These are phyloP conservation scores for Micractinium sp. DNA, from an alignment of 139 green algal species.

Conservation along the genomic window DNA sequence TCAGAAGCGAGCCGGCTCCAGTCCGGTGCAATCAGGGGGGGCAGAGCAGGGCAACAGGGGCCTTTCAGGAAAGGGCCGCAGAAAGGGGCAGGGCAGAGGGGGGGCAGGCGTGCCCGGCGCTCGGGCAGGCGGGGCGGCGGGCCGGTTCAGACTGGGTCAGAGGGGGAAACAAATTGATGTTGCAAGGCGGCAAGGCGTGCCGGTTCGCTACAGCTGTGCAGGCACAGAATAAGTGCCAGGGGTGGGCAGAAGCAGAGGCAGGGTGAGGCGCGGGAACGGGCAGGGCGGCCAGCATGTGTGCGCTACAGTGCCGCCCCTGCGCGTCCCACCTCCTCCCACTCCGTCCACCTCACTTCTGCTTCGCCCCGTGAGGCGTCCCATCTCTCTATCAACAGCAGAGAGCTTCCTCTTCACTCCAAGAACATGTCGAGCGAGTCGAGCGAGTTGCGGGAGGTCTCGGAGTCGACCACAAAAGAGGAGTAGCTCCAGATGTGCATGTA, in stretches of 20 bases:
- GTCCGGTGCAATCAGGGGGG: background rate
- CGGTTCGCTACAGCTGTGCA: background rate
- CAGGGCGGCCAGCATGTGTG: background rate
- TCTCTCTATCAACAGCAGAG: background rate
- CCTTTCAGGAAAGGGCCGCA: background rate
- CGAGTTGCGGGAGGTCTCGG: background rate
- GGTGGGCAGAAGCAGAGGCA: too few species aligned
- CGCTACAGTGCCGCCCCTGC: background rate
- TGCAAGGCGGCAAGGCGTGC: background rate
- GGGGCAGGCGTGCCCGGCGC: too few species aligned
- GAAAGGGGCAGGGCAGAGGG: background rate
- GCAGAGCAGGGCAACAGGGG: background rate
- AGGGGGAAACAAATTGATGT: too few species aligned
- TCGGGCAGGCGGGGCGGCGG: too few species aligned
- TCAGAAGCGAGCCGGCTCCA: background rate
- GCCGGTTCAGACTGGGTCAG: background rate
- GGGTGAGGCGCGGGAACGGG: background rate
- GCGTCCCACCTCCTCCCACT: background rate
- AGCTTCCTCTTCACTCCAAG: background rate
- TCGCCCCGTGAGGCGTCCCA: background rate
- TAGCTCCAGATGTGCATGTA: background rate
- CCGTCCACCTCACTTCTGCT: too few species aligned
- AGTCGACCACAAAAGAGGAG: background rate
- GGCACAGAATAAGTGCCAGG: too few species aligned
- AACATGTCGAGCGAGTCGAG: background rate